phyloP scores from a whole-genome alignment of 139 green algal species.

The Picochlorum sp. region DNA sequence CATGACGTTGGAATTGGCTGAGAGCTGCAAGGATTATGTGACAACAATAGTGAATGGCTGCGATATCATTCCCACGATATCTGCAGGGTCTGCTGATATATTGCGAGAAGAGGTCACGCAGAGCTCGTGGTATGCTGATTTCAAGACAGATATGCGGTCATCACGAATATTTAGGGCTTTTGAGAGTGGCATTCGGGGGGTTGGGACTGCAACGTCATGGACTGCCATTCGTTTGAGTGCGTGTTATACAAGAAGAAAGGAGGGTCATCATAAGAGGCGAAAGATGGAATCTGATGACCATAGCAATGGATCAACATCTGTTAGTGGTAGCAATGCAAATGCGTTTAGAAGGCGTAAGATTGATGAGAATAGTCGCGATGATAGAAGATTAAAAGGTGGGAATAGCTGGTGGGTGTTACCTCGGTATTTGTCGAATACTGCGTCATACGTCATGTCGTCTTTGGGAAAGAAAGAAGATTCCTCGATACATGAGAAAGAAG shows the following conservation, averaged over 20 bases:
- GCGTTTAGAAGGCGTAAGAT: no score
- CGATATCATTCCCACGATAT: constrained; percentile 60
- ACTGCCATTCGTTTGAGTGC: constrained; percentile 22
- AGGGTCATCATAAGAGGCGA: not conserved
- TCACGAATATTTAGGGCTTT: constrained; percentile 38
- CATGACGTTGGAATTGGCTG: constrained; percentile 75
- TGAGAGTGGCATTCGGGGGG: constrained; percentile 29
- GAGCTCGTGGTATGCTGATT: constrained; percentile 37
- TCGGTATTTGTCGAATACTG: no score
- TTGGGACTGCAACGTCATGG: constrained; percentile 33
- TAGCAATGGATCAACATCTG: no score
- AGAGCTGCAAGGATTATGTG: constrained; percentile 59
- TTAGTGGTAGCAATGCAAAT: no score
- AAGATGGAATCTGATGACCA: not conserved
- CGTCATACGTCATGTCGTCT: no score
- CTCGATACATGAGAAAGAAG: no score
- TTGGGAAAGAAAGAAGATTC: no score
- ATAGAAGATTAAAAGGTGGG: no score
- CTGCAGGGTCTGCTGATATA: constrained; percentile 30
- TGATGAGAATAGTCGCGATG: no score
- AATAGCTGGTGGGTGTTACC: no score
- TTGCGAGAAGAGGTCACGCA: constrained; percentile 42
- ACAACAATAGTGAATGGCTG: constrained; percentile 67
- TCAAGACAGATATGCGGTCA: constrained; percentile 45
- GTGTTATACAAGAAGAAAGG: constrained; percentile 22